Conservation (phyloP, 2,329 filamentous ascomycete genomes). For the Orbilia brochopaga region DNA sequence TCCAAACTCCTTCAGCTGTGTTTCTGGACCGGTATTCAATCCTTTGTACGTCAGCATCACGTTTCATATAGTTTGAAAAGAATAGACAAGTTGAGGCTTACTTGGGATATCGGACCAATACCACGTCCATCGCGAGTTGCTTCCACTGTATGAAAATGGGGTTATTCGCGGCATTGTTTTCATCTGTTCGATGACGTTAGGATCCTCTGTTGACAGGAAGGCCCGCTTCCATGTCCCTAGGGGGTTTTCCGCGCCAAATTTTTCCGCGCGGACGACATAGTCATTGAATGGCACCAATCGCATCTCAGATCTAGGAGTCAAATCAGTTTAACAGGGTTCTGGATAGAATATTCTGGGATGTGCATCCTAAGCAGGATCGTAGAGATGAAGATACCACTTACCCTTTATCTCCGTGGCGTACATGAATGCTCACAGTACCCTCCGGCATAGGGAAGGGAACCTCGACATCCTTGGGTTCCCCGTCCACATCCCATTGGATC, state of each 20-base stretch:
- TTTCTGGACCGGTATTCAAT: slow-evolving; percentile 51
- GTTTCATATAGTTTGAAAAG: neutral
- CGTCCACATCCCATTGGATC: slow-evolving; percentile 30
- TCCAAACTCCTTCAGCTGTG: slow-evolving; percentile 52
- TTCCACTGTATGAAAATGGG: slow-evolving; percentile 34
- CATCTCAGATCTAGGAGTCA: slow-evolving; percentile 47
- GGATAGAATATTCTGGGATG: too few species aligned
- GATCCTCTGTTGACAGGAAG: slow-evolving; percentile 53
- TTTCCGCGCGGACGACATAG: slow-evolving; percentile 49
- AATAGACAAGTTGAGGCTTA: slow-evolving; percentile 13
- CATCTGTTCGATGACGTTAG: slow-evolving; percentile 49
- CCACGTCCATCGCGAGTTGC: slow-evolving; percentile 52
- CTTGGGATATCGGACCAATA: slow-evolving; percentile 53
- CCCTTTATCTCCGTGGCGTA: slow-evolving; percentile 52
- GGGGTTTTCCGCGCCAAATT: slow-evolving; percentile 51
- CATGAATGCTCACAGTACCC: slow-evolving; percentile 53
- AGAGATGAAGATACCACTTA: slow-evolving; percentile 7
- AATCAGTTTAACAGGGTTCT: neutral
- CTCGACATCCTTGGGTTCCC: slow-evolving; percentile 25
- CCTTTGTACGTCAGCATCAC: slow-evolving; percentile 36
- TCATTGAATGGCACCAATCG: slow-evolving; percentile 50
- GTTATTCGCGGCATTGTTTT: slow-evolving; percentile 48
- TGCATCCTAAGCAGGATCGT: too few species aligned
- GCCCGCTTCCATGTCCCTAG: slow-evolving; percentile 49
- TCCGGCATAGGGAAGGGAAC: slow-evolving; percentile 52